Base-by-base conservation (phyloP, 2,329 filamentous ascomycete genomes). In the Penicillium polonicum region DNA sequence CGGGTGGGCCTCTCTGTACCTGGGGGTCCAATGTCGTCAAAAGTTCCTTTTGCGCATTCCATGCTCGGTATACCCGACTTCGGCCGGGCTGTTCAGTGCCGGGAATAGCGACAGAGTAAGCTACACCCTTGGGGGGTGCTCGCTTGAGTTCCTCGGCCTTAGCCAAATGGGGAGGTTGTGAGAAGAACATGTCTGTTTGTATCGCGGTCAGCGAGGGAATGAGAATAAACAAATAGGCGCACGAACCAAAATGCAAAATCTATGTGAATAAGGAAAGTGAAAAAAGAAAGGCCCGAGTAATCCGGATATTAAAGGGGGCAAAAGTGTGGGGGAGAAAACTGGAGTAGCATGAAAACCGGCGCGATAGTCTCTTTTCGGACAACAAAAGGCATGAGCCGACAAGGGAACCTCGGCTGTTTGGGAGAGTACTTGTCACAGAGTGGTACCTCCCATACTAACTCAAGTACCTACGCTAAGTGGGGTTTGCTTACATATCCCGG, bases 61-160 rank as follows among this genome's bases (percentile, higher is more conserved):
- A 95, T 76, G 96, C 88, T 60, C 94, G 86, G 77, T 97, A 97
- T 62, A 95, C 78, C 46, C 85, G 79, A 49, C 83, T 89, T 65
- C 92, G 87, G 59, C 87, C 89, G 48, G 90, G 86, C 60, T 82
- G 80, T 75, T 90, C 85, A 46, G 88, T 88, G 61, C 89, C 89
- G 0, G 91, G 88, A 21, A 99, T 68, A 13, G 91, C 79, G 15
- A 96, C 80, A 45, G 88, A 89, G 72, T 94, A 94, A 1, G 92
- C 90, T 48, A 85, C 79, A 63, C 91, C 91, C 9, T 88, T 83
- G 4, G 90, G 87, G 48, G 91, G 91, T 17, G 84, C 82, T 56
- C 78, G 72, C 51, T 81, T 76, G 57, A 91, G 76, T 71, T 87
- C 83, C 43, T 71, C 68, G 15, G 75, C 75, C 59, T 72, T 73